phyloP scores from a whole-genome alignment of 352 stramenopile species.

The Thalassiosira oceanica region DNA sequence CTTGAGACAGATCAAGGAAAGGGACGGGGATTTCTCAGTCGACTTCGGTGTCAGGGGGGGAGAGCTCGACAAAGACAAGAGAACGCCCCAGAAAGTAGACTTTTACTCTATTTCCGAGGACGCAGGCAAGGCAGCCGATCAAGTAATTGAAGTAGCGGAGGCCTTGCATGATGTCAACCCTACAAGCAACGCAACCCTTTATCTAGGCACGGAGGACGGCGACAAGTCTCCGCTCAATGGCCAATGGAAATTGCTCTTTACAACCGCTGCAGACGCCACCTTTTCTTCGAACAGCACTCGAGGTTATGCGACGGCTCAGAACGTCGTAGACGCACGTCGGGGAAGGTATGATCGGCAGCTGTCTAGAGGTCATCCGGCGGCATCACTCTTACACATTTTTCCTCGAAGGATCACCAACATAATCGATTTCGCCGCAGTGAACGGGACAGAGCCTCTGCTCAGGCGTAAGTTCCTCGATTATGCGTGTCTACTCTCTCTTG shows the following conservation, averaged over 20 bases:
- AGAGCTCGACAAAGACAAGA: slow-evolving; percentile 56
- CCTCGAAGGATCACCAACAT: slow-evolving; percentile 66
- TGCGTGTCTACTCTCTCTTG: no score
- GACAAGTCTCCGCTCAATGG: slow-evolving; percentile 29
- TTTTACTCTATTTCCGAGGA: slow-evolving; percentile 64
- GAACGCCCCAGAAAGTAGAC: slow-evolving; percentile 59
- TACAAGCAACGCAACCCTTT: slow-evolving; percentile 42
- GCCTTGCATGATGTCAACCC: slow-evolving; percentile 39
- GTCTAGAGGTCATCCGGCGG: no score
- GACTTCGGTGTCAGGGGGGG: slow-evolving; percentile 71
- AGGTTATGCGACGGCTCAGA: slow-evolving; percentile 30
- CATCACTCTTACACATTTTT: no score
- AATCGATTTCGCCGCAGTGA: slow-evolving; percentile 27
- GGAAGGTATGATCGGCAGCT: no score
- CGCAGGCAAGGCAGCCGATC: slow-evolving; percentile 52
- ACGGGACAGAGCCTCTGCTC: slow-evolving; percentile 29
- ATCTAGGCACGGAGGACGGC: slow-evolving; percentile 42
- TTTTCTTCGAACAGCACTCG: slow-evolving; percentile 48
- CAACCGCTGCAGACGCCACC: slow-evolving; percentile 47
- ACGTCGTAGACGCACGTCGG: slow-evolving; percentile 38
- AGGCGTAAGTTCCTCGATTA: no score
- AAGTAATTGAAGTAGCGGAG: slow-evolving; percentile 37
- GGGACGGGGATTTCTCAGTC: slow-evolving; percentile 59
- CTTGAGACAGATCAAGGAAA: slow-evolving; percentile 27
- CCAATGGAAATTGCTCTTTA: slow-evolving; percentile 47